Percentiles rank a stretch among this genome's conserved stretches.
Conservation (phyloP, 2,329 filamentous ascomycete genomes). For the Fusarium anguioides region DNA sequence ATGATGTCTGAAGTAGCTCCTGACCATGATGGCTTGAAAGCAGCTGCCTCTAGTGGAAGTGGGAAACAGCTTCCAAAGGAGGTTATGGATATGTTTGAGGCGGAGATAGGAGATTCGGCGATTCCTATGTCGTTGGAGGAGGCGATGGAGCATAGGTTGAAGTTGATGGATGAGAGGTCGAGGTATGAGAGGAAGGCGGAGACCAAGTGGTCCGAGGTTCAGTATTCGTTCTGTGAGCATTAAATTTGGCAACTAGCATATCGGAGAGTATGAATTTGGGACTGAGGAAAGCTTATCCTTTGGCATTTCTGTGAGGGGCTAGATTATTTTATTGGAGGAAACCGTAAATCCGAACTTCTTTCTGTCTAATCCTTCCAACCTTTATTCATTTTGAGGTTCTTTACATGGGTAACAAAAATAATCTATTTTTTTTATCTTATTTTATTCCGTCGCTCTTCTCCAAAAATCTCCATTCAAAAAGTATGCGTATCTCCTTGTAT, state of each 20-base stretch:
- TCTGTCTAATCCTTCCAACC: too few species aligned
- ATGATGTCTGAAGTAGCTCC: background rate
- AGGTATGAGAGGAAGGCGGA: background rate
- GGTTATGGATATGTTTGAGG: slow-evolving; percentile 16
- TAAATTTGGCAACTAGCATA: background rate
- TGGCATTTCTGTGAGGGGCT: too few species aligned
- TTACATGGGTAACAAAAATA: too few species aligned
- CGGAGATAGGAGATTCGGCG: background rate
- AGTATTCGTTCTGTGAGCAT: slow-evolving; percentile 38
- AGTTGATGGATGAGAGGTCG: slow-evolving; percentile 27
- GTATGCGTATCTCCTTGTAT: too few species aligned
- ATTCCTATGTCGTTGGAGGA: slow-evolving; percentile 31
- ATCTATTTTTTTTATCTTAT: too few species aligned
- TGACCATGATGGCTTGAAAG: background rate
- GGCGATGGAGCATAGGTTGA: slow-evolving; percentile 27
- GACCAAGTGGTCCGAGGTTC: fast-evolving
- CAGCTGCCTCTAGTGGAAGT: background rate
- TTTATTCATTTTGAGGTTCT: too few species aligned
- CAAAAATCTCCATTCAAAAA: too few species aligned
- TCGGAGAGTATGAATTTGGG: too few species aligned
- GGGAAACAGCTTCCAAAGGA: slow-evolving; percentile 7
- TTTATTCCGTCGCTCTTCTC: too few species aligned
- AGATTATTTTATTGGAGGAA: too few species aligned
- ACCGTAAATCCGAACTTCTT: too few species aligned
- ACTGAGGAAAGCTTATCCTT: too few species aligned